Base-by-base conservation (phyloP, 306 rosid species). In the Cucumis melo region DNA sequence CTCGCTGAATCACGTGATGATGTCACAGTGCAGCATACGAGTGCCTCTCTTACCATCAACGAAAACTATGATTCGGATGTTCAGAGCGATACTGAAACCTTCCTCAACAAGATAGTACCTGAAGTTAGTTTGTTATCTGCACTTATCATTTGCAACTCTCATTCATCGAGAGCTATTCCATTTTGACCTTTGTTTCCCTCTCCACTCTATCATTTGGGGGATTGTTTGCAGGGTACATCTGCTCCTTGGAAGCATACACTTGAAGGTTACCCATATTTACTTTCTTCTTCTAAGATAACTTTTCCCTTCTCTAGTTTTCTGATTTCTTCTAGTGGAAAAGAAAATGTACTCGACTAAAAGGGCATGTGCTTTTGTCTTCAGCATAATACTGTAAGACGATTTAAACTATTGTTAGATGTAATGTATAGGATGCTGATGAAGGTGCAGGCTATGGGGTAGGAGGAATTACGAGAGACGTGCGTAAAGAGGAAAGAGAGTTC, bases 161-260 rank as follows among this genome's bases (percentile, higher is more conserved):
- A 24, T 78, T 75, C 56, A 39, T 70, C 19, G 39, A 21, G 48
- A 50, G 16, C 10, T 46, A 50, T 13, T 32, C 63, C 75, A 39
- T 61, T 36, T 70, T 75, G 34, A 50, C 20, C 67, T 66, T 79
- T 5, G 32, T 41, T 50, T n/a, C 56, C 58, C 42, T 65, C 36
- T 57, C 73, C 76, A 32, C 32, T 27, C 29, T 77, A 41, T 21
- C 15, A 29, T 55, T 38, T 55, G 65, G 77, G 75, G 74, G 57
- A 39, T 14, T 70, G 23, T 48, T 14, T 70, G 75, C 81, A 91
- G 97, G 98, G 97, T 36, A 13, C 87, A 75, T 86, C 92, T 67
- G 98, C 98, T 1, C 97, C 98, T 5, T 93, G 98, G 97, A 93
- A 86, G 78, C 98, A 93, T 79, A 91, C 97, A 23, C 84, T 89